Conservation (phyloP, 192 early-diverging fungal species). For the Backusella tuberculispora region DNA sequence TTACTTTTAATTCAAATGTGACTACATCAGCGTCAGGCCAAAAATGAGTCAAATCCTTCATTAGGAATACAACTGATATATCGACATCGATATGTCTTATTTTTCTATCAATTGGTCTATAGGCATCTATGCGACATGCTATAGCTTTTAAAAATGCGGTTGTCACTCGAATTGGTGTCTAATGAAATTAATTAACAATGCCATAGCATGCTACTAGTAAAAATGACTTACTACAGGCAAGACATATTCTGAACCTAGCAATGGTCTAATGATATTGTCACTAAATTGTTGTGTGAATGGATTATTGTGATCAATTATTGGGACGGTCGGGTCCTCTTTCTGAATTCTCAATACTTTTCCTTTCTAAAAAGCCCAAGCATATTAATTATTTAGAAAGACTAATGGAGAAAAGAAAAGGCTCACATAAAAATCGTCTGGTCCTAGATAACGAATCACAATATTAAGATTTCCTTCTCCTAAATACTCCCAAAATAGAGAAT, state of each 20-base stretch:
- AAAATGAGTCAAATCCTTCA: conserved; percentile 13
- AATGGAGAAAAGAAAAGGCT: background rate
- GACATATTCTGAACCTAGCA: conserved; percentile 14
- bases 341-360: conserved; percentile 23
- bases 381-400: background rate
- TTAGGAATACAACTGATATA: background rate
- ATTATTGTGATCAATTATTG: background rate
- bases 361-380: conserved; percentile 1
- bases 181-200: background rate
- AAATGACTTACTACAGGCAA: conserved; percentile 14
- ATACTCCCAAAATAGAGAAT: conserved; percentile 59
- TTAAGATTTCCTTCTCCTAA: conserved; percentile 70
- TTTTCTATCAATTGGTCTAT: conserved; percentile 12
- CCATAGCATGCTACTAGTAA: too few species aligned
- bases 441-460: conserved; percentile 56
- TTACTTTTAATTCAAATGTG: conserved; percentile 37
- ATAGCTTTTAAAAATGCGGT: conserved; percentile 13
- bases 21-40: conserved; percentile 5
- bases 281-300: conserved; percentile 11
- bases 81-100: background rate
- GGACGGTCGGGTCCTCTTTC: background rate
- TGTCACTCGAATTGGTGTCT: conserved; percentile 16
- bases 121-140: background rate
- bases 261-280: conserved; percentile 7
- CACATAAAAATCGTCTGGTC: conserved; percentile 23